Evolutionary conservation across 2,329 filamentous ascomycete genomes (phyloP), one percentile per base, ranked within the genome.

Genomic region (Chlorencoelia australis): DNA sequence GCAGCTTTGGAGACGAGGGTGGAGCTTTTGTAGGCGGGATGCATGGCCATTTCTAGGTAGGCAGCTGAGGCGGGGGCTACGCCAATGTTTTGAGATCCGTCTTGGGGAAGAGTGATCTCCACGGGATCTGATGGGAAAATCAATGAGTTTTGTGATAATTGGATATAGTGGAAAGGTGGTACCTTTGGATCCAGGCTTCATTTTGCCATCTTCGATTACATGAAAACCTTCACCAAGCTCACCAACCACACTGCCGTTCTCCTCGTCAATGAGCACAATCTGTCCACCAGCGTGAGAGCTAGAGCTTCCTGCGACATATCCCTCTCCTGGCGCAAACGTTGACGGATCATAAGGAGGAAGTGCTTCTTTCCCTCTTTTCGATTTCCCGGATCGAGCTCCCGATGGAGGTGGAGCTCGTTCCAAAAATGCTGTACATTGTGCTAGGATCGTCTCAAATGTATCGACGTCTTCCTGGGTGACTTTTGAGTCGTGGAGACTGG

Each of bases 341-440:
- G 76, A 75, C 0, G 89, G 89, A 55, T 95, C 88, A 61, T 96
- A 96, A 1, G 68, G 61, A 16, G 68, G 75, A 30, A 57, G 42
- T 3, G 46, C 13, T 11, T 43, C 39, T 8, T 45, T 44, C 19
- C 21, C 57, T 48, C 20, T 58, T 47, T 32, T 55, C 48, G 37
- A 60, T 29, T 47, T 51, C 10, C 29, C 37, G 15, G 50, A 40
- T 8, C 46, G 44, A 10, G 48, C 43, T 21, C 41, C 41, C 35
- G 43, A 48, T 16, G 55, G 55, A 5, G 83, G 76, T 26, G 79
- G 68, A 7, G 84, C 80, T 29, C 87, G 77, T 60, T 96, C 89
- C 4, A 94, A 73, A 59, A 98, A 96, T 2, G 89, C 85, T 2
- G 89, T 96, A 61, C 89, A 96, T 62, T 96, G 87, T n/a, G 89